Evolutionary conservation across 2,329 filamentous ascomycete genomes (phyloP).

Genomic region (Periconia sp.): DNA sequence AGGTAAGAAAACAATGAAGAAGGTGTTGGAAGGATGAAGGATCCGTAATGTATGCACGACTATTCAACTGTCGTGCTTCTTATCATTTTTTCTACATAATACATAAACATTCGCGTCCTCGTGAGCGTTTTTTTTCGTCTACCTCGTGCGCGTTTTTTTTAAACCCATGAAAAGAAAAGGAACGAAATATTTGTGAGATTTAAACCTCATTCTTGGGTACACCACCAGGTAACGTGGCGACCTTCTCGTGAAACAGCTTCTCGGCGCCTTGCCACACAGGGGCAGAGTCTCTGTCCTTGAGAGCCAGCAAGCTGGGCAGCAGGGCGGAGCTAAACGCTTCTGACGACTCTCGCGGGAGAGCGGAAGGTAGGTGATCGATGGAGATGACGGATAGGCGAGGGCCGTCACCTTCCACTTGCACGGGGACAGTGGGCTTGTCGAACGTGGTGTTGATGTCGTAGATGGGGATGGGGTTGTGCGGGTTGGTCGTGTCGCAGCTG

Average conservation of each 20-base stretch:
- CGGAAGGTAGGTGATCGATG: slow-evolving; percentile 50
- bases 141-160: neutral
- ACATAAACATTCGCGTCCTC: too few relatives aligned
- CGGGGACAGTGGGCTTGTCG: slow-evolving; percentile 79
- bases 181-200: neutral
- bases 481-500: slow-evolving; percentile 70
- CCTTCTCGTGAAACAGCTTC: slow-evolving; percentile 82
- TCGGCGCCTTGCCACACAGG: slow-evolving; percentile 85
- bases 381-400: slow-evolving; percentile 77
- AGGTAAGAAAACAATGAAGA: too few relatives aligned
- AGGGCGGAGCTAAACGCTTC: slow-evolving; percentile 82
- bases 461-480: slow-evolving; percentile 74
- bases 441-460: slow-evolving; percentile 87
- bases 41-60: too few relatives aligned
- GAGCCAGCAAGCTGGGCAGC: slow-evolving; percentile 72
- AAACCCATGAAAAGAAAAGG: too few relatives aligned
- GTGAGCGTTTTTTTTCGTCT: slow-evolving; percentile 5
- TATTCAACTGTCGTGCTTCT: too few relatives aligned
- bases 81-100: too few relatives aligned
- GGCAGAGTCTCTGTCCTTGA: slow-evolving; percentile 73
- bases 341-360: slow-evolving; percentile 82
- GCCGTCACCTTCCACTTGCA: slow-evolving; percentile 60
- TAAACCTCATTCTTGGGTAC: slow-evolving; percentile 33
- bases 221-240: slow-evolving; percentile 64
- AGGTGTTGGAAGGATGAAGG: too few relatives aligned